phyloP scores from a whole-genome alignment of 164 flowering plant genomes.

The grape (Vitis vinifera) region ASM3070453v1 NC_081809.1:5643501-5644000 shows the following conservation, averaged over 20 bases:
- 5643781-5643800: conserved; percentile 15
- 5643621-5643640: background rate
- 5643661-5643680: conserved; percentile 24
- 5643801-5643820: conserved; percentile 51
- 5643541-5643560: no score
- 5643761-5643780: conserved; percentile 22
- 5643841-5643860: conserved; percentile 40
- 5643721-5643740: conserved; percentile 39
- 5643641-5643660: conserved; percentile 7
- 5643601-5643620: background rate
- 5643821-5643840: conserved; percentile 42
- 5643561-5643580: no score
- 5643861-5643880: conserved; percentile 33
- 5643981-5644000: background rate
- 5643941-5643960: conserved; percentile 14
- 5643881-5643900: conserved; percentile 18
- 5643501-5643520: no score
- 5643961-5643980: background rate
- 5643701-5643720: conserved; percentile 42
- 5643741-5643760: conserved; percentile 38
- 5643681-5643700: conserved; percentile 47
- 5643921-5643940: conserved; percentile 42
- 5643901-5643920: conserved; percentile 6
- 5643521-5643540: no score
- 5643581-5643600: background rate